These are phyloP conservation scores for Saccharomyces jurei DNA, from an alignment of 805 yeast genomes.

Conservation along the genomic window DNA sequence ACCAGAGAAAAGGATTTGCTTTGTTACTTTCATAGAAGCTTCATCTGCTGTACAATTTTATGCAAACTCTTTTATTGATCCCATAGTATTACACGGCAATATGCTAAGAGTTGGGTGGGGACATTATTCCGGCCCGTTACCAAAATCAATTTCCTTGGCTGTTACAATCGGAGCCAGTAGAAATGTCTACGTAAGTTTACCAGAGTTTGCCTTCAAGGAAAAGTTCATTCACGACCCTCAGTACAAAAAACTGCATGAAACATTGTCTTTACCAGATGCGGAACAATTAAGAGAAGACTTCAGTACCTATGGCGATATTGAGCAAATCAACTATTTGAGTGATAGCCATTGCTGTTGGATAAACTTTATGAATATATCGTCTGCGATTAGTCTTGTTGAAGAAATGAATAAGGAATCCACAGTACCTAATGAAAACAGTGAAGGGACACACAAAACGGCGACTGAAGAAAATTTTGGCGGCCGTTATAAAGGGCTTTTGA, in stretches of 20 bases:
- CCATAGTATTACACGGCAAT: conserved; percentile 52
- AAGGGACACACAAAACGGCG: neutral
- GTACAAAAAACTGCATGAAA: conserved; percentile 24
- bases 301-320: conserved; percentile 57
- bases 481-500: conserved; percentile 46
- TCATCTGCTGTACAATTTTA: conserved; percentile 59
- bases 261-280: conserved; percentile 37
- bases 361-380: conserved; percentile 54
- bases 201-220: conserved; percentile 35
- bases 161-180: conserved; percentile 70
- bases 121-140: conserved; percentile 55
- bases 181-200: conserved; percentile 64
- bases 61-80: conserved; percentile 50
- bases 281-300: conserved; percentile 51
- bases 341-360: conserved; percentile 69
- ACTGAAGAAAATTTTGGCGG: conserved; percentile 30
- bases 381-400: conserved; percentile 59
- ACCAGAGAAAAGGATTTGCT: conserved; percentile 51
- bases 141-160: conserved; percentile 47
- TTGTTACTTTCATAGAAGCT: conserved; percentile 61
- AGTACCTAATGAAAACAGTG: conserved; percentile 28
- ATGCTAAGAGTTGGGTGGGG: conserved; percentile 67
- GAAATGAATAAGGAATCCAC: conserved; percentile 38
- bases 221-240: conserved; percentile 28
- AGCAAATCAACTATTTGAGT: conserved; percentile 65